Evolutionary conservation across 2,329 filamentous ascomycete genomes (phyloP).

Genomic region (Fusarium luffae): DNA sequence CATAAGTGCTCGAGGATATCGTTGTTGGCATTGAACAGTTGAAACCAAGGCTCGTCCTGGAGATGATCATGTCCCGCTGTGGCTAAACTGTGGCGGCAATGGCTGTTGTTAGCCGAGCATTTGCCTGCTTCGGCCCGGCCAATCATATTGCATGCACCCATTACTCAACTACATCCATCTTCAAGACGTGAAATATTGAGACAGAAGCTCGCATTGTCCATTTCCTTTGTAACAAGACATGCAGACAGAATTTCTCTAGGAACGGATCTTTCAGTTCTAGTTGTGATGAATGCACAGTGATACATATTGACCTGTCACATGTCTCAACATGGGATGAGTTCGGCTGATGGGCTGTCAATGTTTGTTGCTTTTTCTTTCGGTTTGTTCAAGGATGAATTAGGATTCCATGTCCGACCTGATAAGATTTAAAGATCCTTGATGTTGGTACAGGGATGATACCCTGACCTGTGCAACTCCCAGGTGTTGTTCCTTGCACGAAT

Average conservation of each 20-base stretch:
- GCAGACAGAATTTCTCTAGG: neutral
- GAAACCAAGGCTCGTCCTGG: slow-evolving; percentile 40
- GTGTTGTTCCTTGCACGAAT: neutral
- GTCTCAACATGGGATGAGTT: neutral
- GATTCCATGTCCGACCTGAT: neutral
- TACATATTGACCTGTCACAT: neutral
- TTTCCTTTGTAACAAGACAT: neutral
- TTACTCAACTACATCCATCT: neutral
- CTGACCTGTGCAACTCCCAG: neutral
- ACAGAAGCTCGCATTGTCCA: neutral
- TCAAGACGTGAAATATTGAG: neutral
- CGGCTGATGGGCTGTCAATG: neutral
- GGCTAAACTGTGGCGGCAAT: slow-evolving; percentile 40
- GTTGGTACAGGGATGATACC: neutral
- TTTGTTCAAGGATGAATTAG: neutral
- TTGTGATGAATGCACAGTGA: neutral
- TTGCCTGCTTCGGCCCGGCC: slow-evolving; percentile 26
- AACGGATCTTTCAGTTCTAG: neutral
- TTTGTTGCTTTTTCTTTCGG: neutral
- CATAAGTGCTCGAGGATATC: slow-evolving; percentile 31
- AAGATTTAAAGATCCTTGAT: neutral
- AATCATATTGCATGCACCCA: neutral
- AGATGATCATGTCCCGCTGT: slow-evolving; percentile 46
- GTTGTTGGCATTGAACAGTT: slow-evolving; percentile 42
- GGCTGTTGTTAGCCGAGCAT: slow-evolving; percentile 42